Conservation (phyloP, 257 asterid genomes). For the Solanum ossicruentum region DNA sequence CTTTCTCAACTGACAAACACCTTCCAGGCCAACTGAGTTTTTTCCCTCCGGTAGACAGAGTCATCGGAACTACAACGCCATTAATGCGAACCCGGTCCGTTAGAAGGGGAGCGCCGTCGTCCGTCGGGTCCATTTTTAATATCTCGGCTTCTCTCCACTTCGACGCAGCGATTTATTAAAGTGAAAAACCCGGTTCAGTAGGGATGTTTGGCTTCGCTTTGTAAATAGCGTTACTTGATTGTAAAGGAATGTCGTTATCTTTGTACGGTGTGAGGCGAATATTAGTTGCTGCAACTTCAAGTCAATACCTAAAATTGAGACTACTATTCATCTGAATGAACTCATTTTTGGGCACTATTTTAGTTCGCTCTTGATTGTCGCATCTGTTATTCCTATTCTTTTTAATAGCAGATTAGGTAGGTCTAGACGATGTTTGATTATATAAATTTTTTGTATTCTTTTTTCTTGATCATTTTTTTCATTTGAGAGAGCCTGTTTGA, state of each 20-base stretch:
- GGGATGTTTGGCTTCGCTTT: not conserved
- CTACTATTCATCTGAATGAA: not conserved
- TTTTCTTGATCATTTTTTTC: not conserved
- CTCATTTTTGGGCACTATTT: not conserved
- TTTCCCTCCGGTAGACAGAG: conserved; percentile 45
- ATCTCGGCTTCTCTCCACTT: not conserved
- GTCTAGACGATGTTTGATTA: too few relatives aligned
- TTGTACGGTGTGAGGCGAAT: not conserved
- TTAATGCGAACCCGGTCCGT: conserved; percentile 38
- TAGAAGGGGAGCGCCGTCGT: conserved; percentile 23
- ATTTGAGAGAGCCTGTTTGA: too few relatives aligned
- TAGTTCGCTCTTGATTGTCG: not conserved
- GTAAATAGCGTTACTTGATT: not conserved
- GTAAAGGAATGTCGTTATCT: not conserved
- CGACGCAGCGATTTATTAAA: not conserved
- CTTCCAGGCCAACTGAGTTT: conserved; percentile 40
- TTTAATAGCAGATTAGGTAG: too few relatives aligned
- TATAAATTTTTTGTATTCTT: not conserved
- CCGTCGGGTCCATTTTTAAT: conserved; percentile 10
- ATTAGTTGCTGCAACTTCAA: not conserved
- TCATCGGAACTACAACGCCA: conserved; percentile 29
- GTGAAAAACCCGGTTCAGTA: not conserved
- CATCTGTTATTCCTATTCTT: not conserved
- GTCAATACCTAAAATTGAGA: not conserved
- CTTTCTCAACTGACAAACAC: conserved; percentile 40